phyloP scores from a whole-genome alignment of 2,329 filamentous ascomycete species.

The Tolypocladium tundrense region DNA sequence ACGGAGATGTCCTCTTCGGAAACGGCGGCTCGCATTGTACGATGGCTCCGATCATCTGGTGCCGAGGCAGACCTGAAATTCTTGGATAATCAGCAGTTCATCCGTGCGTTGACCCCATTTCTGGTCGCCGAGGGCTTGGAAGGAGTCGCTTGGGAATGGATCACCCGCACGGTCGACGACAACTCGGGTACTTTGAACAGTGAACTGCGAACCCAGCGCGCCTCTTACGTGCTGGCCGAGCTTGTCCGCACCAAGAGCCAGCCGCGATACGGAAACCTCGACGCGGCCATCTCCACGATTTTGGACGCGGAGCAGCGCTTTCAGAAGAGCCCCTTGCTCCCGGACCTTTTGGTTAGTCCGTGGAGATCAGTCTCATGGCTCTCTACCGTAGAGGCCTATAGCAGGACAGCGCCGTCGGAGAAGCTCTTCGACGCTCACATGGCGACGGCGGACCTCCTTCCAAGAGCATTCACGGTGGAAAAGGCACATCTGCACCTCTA shows the following conservation, averaged over 20 bases:
- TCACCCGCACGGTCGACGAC: constrained; percentile 28
- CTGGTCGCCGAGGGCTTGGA: constrained; percentile 43
- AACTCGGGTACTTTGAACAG: constrained; percentile 9
- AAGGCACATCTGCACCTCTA: constrained; percentile 44
- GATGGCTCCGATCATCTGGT: constrained; percentile 44
- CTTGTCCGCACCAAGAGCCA: constrained; percentile 34
- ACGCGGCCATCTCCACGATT: constrained; percentile 38
- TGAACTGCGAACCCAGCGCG: constrained; percentile 14
- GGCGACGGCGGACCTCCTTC: constrained; percentile 30
- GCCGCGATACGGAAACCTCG: constrained; percentile 29
- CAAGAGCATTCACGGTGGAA: constrained; percentile 28
- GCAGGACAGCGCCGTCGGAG: constrained; percentile 33
- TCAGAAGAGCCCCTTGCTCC: constrained; percentile 21
- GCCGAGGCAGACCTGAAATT: constrained; percentile 36
- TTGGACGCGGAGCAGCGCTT: constrained; percentile 34
- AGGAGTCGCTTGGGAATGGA: constrained; percentile 42
- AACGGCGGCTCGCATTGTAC: constrained; percentile 36
- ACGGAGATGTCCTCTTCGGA: constrained; percentile 28
- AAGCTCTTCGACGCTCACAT: constrained; percentile 43
- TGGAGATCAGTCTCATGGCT: constrained; percentile 41
- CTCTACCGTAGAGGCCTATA: constrained; percentile 40
- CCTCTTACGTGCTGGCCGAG: constrained; percentile 23
- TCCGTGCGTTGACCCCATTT: constrained; percentile 34
- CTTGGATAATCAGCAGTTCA: constrained; percentile 25
- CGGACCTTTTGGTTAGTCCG: constrained; percentile 25